Conservation (phyloP, 108 stramenopile genomes). For the Fistulifera pelliculosa region DNA sequence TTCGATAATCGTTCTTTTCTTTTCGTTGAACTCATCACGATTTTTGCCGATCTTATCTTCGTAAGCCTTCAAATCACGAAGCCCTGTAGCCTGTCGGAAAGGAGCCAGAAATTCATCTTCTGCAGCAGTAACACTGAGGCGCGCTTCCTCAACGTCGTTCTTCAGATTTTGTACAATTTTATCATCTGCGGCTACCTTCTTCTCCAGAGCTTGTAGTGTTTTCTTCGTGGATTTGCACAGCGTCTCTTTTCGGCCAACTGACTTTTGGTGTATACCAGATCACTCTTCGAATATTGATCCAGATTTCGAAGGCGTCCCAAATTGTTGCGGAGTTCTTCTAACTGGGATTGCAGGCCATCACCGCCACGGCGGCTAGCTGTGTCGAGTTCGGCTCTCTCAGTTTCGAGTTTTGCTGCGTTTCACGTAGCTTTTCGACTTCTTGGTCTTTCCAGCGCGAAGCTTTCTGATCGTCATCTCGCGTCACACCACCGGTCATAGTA, state of each 20-base stretch:
- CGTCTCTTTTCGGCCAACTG: conserved; percentile 59
- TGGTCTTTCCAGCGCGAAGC: conserved; percentile 75
- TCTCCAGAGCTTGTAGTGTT: conserved; percentile 39
- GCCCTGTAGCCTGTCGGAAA: conserved; percentile 74
- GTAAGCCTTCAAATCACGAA: conserved; percentile 72
- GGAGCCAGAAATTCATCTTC: conserved; percentile 74
- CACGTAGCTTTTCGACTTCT: conserved; percentile 53
- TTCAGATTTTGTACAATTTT: conserved; percentile 42
- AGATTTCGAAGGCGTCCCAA: conserved; percentile 60
- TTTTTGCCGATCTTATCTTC: conserved; percentile 74
- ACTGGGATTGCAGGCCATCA: conserved; percentile 25
- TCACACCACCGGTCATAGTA: conserved; percentile 95
- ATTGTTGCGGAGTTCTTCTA: conserved; percentile 68
- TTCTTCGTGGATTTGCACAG: conserved; percentile 41
- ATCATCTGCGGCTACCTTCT: conserved; percentile 30
- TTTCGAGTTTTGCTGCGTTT: conserved; percentile 67
- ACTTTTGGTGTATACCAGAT: conserved; percentile 65
- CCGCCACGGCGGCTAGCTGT: conserved; percentile 25
- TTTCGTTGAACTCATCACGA: conserved; percentile 72
- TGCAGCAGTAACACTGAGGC: conserved; percentile 33
- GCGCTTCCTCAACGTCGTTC: conserved; percentile 23
- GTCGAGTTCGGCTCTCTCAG: conserved; percentile 60
- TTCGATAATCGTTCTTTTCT: conserved; percentile 57
- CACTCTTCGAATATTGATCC: conserved; percentile 63
- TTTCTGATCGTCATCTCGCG: conserved; percentile 47